Conservation (phyloP, 2,329 filamentous ascomycete genomes). For the Aureobasidium sp. region DNA sequence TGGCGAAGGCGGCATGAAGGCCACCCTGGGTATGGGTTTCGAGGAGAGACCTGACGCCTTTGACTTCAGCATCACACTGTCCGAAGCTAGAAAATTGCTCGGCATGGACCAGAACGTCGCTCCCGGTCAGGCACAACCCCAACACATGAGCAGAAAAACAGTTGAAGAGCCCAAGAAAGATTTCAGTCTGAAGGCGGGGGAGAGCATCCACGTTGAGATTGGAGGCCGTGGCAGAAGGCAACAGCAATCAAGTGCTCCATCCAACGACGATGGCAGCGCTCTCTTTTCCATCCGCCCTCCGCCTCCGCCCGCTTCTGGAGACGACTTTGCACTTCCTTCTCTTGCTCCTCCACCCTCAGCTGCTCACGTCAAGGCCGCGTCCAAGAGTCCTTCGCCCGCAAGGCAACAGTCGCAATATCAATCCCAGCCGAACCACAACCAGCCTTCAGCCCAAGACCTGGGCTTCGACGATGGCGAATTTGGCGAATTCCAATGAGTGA, state of each 20-base stretch:
- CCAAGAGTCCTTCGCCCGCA: conserved; percentile 37
- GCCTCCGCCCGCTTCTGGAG: conserved; percentile 48
- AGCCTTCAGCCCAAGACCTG: conserved; percentile 48
- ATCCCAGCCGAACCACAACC: conserved; percentile 25
- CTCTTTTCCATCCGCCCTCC: conserved; percentile 71
- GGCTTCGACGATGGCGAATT: conserved; percentile 85
- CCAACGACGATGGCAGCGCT: conserved; percentile 33
- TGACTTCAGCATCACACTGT: conserved; percentile 72
- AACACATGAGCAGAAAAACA: conserved; percentile 23
- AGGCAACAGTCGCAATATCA: not conserved
- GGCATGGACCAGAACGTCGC: conserved; percentile 44
- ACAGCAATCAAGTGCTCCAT: conserved; percentile 15
- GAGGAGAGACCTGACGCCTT: conserved; percentile 81
- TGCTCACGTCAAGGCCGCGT: conserved; percentile 48
- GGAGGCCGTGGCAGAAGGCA: conserved; percentile 46
- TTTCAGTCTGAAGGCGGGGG: conserved; percentile 78
- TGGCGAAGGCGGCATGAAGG: conserved; percentile 66
- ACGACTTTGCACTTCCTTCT: conserved; percentile 32
- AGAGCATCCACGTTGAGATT: conserved; percentile 79
- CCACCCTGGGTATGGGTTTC: conserved; percentile 75
- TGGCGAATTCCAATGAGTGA: conserved; percentile 63
- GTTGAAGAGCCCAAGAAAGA: conserved; percentile 55
- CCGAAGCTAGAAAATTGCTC: conserved; percentile 66
- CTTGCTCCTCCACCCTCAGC: conserved; percentile 61
- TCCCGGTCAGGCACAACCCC: conserved; percentile 18